Base-by-base conservation (phyloP, 2,329 filamentous ascomycete genomes). In the Beauveria rudraprayagi region DNA sequence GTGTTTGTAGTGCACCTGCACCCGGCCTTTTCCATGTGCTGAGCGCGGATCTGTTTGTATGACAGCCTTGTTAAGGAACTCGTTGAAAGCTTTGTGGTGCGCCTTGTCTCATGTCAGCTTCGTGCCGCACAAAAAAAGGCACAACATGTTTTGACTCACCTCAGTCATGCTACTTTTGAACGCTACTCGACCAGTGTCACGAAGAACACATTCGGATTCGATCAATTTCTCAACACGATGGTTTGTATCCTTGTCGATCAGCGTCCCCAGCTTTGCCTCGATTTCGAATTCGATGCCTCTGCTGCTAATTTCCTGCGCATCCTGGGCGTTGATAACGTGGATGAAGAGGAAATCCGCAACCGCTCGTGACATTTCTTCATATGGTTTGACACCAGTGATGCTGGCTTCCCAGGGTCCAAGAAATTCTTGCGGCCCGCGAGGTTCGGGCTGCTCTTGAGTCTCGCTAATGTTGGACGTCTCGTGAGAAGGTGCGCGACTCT, bases 141-240 rank as follows among this genome's bases (percentile, higher is more conserved):
- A 1, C 5, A 11, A 37, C 11, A 34, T 2, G 8, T 10, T 17
- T 24, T n/a, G 8, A 75, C 83, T 73, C 77, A 94, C 91, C 77
- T 92, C 85, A 5, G 89, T 92, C 93, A 97, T 97, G 64, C 86
- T 90, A 70, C 92, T 97, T 67, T 87, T 85, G 69, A 97, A 99
- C 0, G 81, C 81, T 34, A 89, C 80, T 50, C 83, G 81, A 37
- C 80, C 78, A 26, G 80, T 82, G 37, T 85, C 81, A 52, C 79
- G 78, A 22, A 96, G 73, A 7, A 95, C 77, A 53, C 84, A 88
- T 70, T 94, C 89, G 0, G 90, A 87, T 24, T 81, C 73, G 5
- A 94, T 80, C 6, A 85, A 84, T 10, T 92, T 75, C 10, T 82
- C 77, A 28, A 92, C 77, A n/a, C 91, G 83, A 52, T 86, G 80